A percentile compares a stretch with the other conserved stretches of the same genome.
Conservation (phyloP, 2,329 filamentous ascomycete species). For the Pyricularia sp. region DNA sequence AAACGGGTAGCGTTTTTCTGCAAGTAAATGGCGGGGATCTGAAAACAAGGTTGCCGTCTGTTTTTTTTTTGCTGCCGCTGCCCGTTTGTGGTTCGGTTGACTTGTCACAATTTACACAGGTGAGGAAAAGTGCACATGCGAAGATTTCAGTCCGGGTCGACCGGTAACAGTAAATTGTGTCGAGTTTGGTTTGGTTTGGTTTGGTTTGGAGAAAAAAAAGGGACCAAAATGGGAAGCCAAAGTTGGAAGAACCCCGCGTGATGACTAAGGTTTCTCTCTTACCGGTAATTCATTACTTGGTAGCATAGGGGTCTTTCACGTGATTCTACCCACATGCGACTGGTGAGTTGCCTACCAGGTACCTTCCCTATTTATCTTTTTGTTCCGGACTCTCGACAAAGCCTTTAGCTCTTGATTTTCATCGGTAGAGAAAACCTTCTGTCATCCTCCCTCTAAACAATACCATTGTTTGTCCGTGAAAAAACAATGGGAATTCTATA, state of each 20-base stretch:
- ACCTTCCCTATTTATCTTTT: too few species aligned
- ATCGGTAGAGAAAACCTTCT: too few species aligned
- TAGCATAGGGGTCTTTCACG: too few species aligned
- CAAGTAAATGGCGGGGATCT: background rate
- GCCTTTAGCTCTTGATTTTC: too few species aligned
- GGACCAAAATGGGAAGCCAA: too few species aligned
- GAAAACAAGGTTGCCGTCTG: background rate
- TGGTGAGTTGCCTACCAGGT: too few species aligned
- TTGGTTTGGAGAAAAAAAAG: background rate
- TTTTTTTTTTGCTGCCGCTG: background rate
- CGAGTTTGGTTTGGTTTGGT: background rate
- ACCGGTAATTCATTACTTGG: too few species aligned
- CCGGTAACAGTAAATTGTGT: background rate
- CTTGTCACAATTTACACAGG: background rate
- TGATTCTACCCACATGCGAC: too few species aligned
- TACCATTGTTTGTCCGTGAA: too few species aligned
- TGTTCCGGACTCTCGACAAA: too few species aligned
- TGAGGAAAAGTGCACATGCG: conserved; percentile 4
- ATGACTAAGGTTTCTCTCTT: background rate
- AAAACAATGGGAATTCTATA: too few species aligned
- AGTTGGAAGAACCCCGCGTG: background rate
- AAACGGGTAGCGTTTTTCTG: background rate
- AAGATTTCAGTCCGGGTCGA: conserved; percentile 4
- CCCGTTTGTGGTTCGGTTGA: background rate
- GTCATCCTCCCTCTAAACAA: too few species aligned